Base-by-base conservation (phyloP, 257 asterid species). In the Anisodus acutangulus region DNA sequence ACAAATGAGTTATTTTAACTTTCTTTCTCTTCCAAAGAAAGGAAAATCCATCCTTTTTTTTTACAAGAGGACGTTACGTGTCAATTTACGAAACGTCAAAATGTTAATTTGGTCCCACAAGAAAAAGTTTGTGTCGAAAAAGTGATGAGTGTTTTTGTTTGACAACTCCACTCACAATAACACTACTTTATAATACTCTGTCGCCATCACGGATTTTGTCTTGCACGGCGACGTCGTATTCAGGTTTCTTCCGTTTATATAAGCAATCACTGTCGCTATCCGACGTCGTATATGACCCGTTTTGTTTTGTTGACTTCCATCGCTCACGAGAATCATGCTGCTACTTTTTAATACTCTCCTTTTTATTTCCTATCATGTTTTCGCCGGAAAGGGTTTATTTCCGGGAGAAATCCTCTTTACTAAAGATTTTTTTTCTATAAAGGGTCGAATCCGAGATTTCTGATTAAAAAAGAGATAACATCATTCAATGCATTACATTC, bases 181-280 rank as follows among this genome's bases (percentile, higher is more conserved):
- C 31, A 57, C 37, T 22, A 22, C 0, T 22, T 22, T 22, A 22
- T 22, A 22, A 22, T 22, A 22, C 26, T 22, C 26, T 22, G 26
- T 22, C 26, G 26, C 26, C 26, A 22, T 22, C 26, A 22, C 26
- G 26, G 26, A 12, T 51, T 59, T 59, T 83, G 64, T 72, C 60
- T 16, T 6, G 64, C 86, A 45, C 76, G 82, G 26, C 26, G 76
- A 43, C 49, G 68, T 86, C 88, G 63, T 78, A 78, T 63, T 86
- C 86, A 66, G 31, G 43, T 4, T 39, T 62, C 37, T 41, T 45
- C n/a, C 84, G 26, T 22, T 22, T 72, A 19, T 72, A 19, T 81
- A 64, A 70, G 88, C 59, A 22, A 86, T 67, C 37, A 80, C 63
- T 69, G 86, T 89, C 90, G 1, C 62, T 51, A n/a, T 83, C 89